These are phyloP conservation scores for Phylloporus scabripes DNA, from an alignment of 768 basidiomycete genomes.

Conservation along the genomic window DNA sequence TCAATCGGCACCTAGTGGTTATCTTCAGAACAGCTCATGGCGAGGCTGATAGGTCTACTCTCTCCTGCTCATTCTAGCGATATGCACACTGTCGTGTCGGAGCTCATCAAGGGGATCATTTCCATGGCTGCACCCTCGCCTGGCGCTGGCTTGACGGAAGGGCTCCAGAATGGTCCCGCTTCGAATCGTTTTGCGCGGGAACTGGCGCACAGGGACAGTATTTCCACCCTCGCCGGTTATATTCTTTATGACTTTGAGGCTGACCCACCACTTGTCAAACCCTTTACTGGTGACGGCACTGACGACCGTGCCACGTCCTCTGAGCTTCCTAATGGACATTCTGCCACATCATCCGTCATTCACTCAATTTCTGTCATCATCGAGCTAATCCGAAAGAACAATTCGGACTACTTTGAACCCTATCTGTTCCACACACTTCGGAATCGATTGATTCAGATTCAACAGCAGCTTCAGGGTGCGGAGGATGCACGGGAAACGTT, in stretches of 20 bases:
- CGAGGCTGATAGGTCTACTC: constrained; percentile 72
- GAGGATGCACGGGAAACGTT: constrained; percentile 62
- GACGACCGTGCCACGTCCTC: constrained; percentile 10
- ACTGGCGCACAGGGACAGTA: constrained; percentile 66
- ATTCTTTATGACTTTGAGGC: constrained; percentile 62
- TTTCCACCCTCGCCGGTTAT: constrained; percentile 67
- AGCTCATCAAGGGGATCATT: constrained; percentile 91
- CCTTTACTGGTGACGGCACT: constrained; percentile 6
- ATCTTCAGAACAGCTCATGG: constrained; percentile 77
- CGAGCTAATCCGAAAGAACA: constrained; percentile 94
- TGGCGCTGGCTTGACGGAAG: constrained; percentile 64
- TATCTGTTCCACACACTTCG: constrained; percentile 93
- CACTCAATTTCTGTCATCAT: constrained; percentile 86
- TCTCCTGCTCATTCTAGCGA: constrained; percentile 71
- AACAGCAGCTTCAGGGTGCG: constrained; percentile 56
- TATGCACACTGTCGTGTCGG: constrained; percentile 81
- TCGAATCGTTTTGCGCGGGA: constrained; percentile 89
- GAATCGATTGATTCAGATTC: constrained; percentile 83
- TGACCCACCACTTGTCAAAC: constrained; percentile 16
- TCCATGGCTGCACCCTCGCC: constrained; percentile 89
- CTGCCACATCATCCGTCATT: constrained; percentile 70
- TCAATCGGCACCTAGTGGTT: constrained; percentile 64
- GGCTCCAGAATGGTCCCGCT: constrained; percentile 62
- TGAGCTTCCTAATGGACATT: constrained; percentile 41
- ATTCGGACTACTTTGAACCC: constrained; percentile 97